Conservation (phyloP, 1,284 basidiomycete genomes). For the Neolentinus lepideus region DNA sequence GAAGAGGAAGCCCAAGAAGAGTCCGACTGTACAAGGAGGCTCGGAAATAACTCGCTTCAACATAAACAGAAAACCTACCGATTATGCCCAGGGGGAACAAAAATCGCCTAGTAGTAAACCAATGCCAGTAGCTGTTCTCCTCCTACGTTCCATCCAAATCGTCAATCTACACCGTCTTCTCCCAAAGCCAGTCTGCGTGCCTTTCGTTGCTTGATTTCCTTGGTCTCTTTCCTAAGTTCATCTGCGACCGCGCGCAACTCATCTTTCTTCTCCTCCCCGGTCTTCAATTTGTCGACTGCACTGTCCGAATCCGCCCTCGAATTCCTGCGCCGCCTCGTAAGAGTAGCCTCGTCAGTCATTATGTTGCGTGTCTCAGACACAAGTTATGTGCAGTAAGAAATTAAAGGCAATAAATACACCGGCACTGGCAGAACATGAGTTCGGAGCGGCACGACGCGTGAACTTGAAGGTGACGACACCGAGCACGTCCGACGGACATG, state of each 20-base stretch:
- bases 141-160: background rate
- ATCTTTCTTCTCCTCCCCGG: background rate
- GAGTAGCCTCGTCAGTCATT: background rate
- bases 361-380: background rate
- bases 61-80: slow-evolving; percentile 29
- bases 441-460: background rate
- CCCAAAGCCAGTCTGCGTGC: background rate
- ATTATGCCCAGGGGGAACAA: slow-evolving; percentile 42
- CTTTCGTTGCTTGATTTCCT: background rate
- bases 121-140: background rate
- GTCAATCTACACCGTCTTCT: background rate
- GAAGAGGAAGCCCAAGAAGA: slow-evolving; percentile 51
- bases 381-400: background rate
- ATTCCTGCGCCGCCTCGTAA: background rate
- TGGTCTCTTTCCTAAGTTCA: background rate
- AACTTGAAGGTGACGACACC: background rate
- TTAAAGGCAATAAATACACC: background rate
- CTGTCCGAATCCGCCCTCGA: background rate
- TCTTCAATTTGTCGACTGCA: background rate
- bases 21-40: slow-evolving; percentile 44
- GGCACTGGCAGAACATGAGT: background rate
- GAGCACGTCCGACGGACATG: background rate
- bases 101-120: slow-evolving; percentile 24
- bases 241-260: background rate
- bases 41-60: slow-evolving; percentile 19